phyloP scores from a whole-genome alignment of 805 yeast species.

The Ogataea pini region DNA sequence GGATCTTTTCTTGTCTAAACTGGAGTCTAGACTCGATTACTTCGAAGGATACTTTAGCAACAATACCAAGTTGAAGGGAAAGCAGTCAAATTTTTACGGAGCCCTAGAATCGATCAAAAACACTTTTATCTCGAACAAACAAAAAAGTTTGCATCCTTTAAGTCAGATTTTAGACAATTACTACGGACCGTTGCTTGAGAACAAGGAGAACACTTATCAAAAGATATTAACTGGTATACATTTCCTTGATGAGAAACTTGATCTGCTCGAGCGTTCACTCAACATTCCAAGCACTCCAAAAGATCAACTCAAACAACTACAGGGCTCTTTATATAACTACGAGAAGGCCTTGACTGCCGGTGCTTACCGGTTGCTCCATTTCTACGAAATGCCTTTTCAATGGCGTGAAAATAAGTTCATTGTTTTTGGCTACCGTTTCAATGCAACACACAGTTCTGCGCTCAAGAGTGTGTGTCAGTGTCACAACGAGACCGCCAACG shows the following conservation, averaged over 20 bases:
- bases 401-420: conserved; percentile 94
- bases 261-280: conserved; percentile 39
- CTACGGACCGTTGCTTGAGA: conserved; percentile 26
- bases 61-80: conserved; percentile 19
- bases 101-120: conserved; percentile 27
- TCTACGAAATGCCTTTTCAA: conserved; percentile 84
- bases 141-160: conserved; percentile 31
- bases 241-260: conserved; percentile 42
- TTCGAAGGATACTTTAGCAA: conserved; percentile 31
- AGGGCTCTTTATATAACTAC: conserved; percentile 46
- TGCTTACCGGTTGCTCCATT: conserved; percentile 56
- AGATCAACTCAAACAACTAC: conserved; percentile 30
- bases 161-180: conserved; percentile 33
- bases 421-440: conserved; percentile 82
- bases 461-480: conserved; percentile 55
- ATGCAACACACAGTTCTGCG: conserved; percentile 60
- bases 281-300: conserved; percentile 32
- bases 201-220: conserved; percentile 28
- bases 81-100: conserved; percentile 27
- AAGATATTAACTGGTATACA: conserved; percentile 39
- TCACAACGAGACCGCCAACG: conserved; percentile 90
- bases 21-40: conserved; percentile 31
- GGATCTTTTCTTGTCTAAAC: conserved; percentile 30
- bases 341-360: conserved; percentile 48
- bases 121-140: conserved; percentile 25